These are phyloP conservation scores for Tarenaya hassleriana DNA, from an alignment of 345 rosid genomes.

Conservation along the genomic window DNA sequence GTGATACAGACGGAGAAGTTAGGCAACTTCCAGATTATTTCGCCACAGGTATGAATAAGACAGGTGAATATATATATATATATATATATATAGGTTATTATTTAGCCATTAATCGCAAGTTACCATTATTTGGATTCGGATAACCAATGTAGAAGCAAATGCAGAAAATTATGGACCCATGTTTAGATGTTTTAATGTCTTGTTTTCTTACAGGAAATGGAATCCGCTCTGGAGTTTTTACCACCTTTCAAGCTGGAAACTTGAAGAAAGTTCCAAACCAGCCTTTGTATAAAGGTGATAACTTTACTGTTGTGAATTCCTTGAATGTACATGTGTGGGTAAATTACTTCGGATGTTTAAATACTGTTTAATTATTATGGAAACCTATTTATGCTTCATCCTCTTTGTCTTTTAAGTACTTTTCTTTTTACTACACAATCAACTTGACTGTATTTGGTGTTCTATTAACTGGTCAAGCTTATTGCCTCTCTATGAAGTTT, in stretches of 20 bases:
- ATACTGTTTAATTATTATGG: not conserved
- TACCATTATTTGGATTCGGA: constrained; percentile 2
- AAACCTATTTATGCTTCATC: not conserved
- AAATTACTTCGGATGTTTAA: not conserved
- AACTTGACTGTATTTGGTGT: constrained; percentile 18
- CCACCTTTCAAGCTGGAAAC: constrained; percentile 16
- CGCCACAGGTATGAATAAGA: constrained; percentile 13
- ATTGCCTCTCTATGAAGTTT: not conserved
- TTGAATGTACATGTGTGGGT: constrained; percentile 2
- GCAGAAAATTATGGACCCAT: not conserved
- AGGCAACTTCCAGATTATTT: not conserved
- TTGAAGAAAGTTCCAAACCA: constrained; percentile 23
- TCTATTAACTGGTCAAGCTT: not conserved
- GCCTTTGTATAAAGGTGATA: constrained; percentile 15
- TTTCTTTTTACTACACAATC: constrained; percentile 14
- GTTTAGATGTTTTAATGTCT: not conserved
- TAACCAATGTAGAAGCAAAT: not conserved
- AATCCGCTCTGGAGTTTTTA: constrained; percentile 25
- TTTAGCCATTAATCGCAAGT: not conserved
- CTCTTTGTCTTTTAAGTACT: not conserved
- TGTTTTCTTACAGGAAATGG: constrained; percentile 20
- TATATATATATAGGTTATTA: not conserved
- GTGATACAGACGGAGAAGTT: constrained; percentile 12
- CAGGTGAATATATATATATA: constrained; percentile 22
- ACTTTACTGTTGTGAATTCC: constrained; percentile 2